Base-by-base conservation (phyloP, 148 eudicot genomes). In the Arbutus unedo region DNA sequence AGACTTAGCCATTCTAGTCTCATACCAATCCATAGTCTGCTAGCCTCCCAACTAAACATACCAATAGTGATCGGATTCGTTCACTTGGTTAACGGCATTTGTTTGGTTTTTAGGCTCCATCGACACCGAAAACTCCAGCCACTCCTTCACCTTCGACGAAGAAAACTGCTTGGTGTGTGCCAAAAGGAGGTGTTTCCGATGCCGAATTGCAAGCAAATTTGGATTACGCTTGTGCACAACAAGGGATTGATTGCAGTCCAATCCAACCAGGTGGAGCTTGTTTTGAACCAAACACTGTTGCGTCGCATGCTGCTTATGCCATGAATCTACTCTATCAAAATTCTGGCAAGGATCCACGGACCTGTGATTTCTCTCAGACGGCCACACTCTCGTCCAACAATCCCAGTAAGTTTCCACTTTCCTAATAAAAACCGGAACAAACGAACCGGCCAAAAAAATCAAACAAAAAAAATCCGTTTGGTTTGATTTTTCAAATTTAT, bases 251-350 rank as follows among this genome's bases (percentile, higher is more conserved):
- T 82, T 95, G 98, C 84, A 84, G 90, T 76, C 89, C 94, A 3
- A 91, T 95, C 77, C 92, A 91, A 76, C 92, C 93, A 6, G 95
- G 96, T 41, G 98, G 96, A 23, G 79, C 91, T 4, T 95, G 98
- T 83, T 91, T 88, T 38, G 92, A 95, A 14, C 95, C 95, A 54
- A 87, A 88, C 81, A 93, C 91, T 0, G 85, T 91, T 78, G 85
- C 88, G 16, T 89, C 93, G 4, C 98, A 91, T 31, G 93, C 98
- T 74, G 88, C 98, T 81, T 93, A 85, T 62, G 96, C 96, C 4
- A 93, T 95, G 98, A 93, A 92, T 86, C 87, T 93, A 4, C 85
- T 90, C 4, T 93, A 90, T 74, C 98, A 93, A 87, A 87, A 88
- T 51, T 84, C 90, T 71, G 92, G 92, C 74, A 87, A 86, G 90